Evolutionary conservation across 768 basidiomycete genomes (phyloP), one percentile per base, ranked within the genome.

Genomic region (Panellus pusillus): DNA sequence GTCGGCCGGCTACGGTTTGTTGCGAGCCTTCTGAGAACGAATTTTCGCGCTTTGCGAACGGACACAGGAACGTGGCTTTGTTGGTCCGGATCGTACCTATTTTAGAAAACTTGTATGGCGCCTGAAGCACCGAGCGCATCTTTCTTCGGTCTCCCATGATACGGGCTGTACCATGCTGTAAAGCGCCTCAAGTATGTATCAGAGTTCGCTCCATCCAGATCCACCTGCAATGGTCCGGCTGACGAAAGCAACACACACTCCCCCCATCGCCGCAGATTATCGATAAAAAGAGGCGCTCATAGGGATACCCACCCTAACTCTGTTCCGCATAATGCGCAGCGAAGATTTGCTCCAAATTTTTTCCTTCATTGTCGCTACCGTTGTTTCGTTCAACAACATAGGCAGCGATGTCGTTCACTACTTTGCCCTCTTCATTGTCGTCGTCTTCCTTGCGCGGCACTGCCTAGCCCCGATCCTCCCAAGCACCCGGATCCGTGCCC

Each of bases 141-240:
- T 13, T 3, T 20, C 20, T 7, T 39, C 37, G 3, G 17, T 3
- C n/a, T 39, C 44, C 49, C 19, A 41, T 24, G 38, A 29, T 52
- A 52, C 51, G 29, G 51, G 51, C 44, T 52, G 51, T 52, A 32
- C 51, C 24, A 24, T 40, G 44, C 44, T 40, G 50, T 52, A 31
- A 28, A 38, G 14, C 6, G 13, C 18, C 3, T 4, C 32, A 18
- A 35, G 36, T 27, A 18, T 18, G 28, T 27, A 29, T 28, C 28
- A 36, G 31, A 41, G 28, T 4, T n/a, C 32, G 15, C 19, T 35
- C 12, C 9, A 5, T 43, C 31, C 44, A 36, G 50, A 37, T 40
- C 38, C 13, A 15, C 19, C 3, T 28, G 6, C 39, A n/a, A 19
- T 35, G 11, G 3, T 35, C 32, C 32, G 32, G 32, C 32, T 35